phyloP scores from a whole-genome alignment of 371 early-diverging fungal genomes.

The Rhizomucor miehei region DNA sequence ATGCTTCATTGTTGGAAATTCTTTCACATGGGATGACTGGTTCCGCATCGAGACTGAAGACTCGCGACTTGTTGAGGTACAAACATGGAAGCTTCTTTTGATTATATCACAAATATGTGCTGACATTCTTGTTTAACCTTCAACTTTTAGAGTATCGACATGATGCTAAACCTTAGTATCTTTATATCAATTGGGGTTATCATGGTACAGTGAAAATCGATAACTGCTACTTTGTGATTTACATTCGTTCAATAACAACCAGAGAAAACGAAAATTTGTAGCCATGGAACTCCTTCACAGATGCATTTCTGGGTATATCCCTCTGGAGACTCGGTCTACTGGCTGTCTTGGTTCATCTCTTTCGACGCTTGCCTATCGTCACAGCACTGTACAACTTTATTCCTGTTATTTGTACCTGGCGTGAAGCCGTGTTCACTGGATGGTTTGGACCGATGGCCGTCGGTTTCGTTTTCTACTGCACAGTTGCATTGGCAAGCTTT shows the following conservation, averaged over 20 bases:
- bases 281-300: constrained; percentile 68
- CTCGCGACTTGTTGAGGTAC: constrained; percentile 74
- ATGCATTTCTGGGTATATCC: constrained; percentile 29
- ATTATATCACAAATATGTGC: too few species aligned
- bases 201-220: constrained; percentile 46
- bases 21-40: constrained; percentile 88
- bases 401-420: constrained; percentile 61
- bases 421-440: constrained; percentile 88
- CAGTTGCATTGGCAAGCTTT: constrained; percentile 43
- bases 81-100: too few species aligned
- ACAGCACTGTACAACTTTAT: constrained; percentile 59
- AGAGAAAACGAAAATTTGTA: too few species aligned
- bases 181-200: constrained; percentile 89
- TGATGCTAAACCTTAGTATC: constrained; percentile 79
- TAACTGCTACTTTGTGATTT: too few species aligned
- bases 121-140: background rate
- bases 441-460: constrained; percentile 96
- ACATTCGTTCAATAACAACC: too few species aligned
- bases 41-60: constrained; percentile 80
- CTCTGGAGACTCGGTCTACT: constrained; percentile 61
- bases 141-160: constrained; percentile 62
- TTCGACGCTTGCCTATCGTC: constrained; percentile 81
- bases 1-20: constrained; percentile 85
- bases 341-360: constrained; percentile 63
- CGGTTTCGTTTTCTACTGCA: constrained; percentile 76